Conservation (phyloP, 1,284 basidiomycete species). For the Melampsora americana region DNA sequence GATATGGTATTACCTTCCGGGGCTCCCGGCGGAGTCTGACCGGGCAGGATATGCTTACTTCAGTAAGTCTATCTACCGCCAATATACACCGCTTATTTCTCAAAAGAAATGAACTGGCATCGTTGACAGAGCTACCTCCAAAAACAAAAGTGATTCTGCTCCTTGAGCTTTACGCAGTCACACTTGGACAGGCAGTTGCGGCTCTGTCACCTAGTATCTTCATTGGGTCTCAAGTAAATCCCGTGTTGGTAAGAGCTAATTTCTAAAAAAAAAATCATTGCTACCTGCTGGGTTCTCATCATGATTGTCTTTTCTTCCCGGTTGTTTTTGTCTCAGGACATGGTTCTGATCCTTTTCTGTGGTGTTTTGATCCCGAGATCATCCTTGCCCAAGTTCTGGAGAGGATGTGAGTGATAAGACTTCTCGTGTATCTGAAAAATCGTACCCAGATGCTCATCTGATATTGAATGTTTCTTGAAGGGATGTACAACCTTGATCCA, state of each 20-base stretch:
- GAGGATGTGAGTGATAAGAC: conserved; percentile 70
- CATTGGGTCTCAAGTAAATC: conserved; percentile 75
- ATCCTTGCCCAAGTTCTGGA: conserved; percentile 68
- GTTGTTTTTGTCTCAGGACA: conserved; percentile 66
- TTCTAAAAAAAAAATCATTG: too few relatives aligned
- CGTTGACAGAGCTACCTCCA: too few relatives aligned
- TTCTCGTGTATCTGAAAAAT: conserved; percentile 54
- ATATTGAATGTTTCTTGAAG: conserved; percentile 38
- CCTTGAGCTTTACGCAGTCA: conserved; percentile 72
- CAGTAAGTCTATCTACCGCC: conserved; percentile 47
- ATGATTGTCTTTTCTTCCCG: too few relatives aligned
- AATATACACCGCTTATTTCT: background rate
- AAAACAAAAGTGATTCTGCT: conserved; percentile 60
- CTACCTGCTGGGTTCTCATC: too few relatives aligned
- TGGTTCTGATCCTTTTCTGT: conserved; percentile 71
- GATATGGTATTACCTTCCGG: conserved; percentile 62
- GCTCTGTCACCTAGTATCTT: conserved; percentile 70
- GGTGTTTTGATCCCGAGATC: conserved; percentile 56
- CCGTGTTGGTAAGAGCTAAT: too few relatives aligned
- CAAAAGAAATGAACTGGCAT: background rate
- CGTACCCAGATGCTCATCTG: conserved; percentile 17
- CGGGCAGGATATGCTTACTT: conserved; percentile 71
- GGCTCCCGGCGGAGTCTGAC: conserved; percentile 57
- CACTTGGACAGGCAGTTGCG: conserved; percentile 67
- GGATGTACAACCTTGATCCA: conserved; percentile 53